Evolutionary conservation across 176 grass and related monocot species (phyloP).

Genomic region (Oryza brachyantha): DNA sequence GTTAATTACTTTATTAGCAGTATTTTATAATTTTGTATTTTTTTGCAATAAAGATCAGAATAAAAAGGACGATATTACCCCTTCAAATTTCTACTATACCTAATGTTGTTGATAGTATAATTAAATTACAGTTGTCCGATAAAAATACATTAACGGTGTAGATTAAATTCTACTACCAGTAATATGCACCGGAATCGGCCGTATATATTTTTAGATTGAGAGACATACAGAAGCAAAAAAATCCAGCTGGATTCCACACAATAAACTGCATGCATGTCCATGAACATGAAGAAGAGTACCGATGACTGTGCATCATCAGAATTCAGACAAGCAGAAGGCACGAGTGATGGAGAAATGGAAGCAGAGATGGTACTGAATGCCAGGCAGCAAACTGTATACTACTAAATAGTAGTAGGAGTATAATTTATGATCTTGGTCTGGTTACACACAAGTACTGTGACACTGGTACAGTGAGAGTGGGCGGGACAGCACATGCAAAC

Average conservation of each 20-base stretch:
- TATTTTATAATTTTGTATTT: too few relatives aligned
- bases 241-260: neutral
- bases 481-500: slow-evolving; percentile 47
- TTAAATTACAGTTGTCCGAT: too few relatives aligned
- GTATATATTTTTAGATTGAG: neutral
- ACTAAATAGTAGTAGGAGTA: too few relatives aligned
- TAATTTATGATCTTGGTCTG: slow-evolving; percentile 37
- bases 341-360: neutral
- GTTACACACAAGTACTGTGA: slow-evolving; percentile 11
- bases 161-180: too few relatives aligned
- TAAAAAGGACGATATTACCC: too few relatives aligned
- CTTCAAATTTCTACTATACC: too few relatives aligned
- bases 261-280: neutral
- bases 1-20: too few relatives aligned
- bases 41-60: too few relatives aligned
- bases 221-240: neutral
- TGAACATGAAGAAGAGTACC: neutral
- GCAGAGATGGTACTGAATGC: neutral
- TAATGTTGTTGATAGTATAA: too few relatives aligned
- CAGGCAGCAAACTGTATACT: neutral
- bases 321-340: neutral
- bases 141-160: too few relatives aligned
- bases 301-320: neutral
- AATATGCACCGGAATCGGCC: too few relatives aligned
- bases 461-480: slow-evolving; percentile 30